Evolutionary conservation across 1,284 basidiomycete genomes (phyloP).

Genomic region (Cryptococcus sp.): DNA sequence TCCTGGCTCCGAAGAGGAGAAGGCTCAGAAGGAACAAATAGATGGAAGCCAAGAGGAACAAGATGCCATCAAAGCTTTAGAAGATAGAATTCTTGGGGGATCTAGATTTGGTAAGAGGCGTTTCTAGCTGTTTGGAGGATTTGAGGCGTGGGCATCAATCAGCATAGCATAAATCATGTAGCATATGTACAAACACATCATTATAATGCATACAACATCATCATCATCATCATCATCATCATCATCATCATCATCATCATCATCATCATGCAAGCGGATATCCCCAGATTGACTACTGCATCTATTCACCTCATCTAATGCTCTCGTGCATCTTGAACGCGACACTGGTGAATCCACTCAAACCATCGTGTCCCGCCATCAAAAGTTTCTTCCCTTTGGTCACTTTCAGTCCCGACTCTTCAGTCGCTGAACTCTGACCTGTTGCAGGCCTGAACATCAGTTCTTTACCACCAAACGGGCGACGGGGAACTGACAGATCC

Average conservation of each 20-base stretch:
- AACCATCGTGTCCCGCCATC: slow-evolving; percentile 42
- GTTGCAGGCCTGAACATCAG: neutral
- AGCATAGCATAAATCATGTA: too few relatives aligned
- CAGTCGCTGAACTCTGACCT: neutral
- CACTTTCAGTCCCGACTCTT: neutral
- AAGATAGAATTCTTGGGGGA: neutral
- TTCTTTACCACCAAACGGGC: neutral
- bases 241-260: neutral
- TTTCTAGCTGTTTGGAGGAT: too few relatives aligned
- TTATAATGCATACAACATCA: neutral
- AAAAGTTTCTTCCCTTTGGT: slow-evolving; percentile 27
- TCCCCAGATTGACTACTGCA: too few relatives aligned
- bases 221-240: neutral
- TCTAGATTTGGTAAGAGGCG: neutral
- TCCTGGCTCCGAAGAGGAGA: too few relatives aligned
- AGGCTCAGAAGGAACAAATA: too few relatives aligned
- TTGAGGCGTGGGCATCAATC: too few relatives aligned
- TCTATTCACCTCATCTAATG: slow-evolving; percentile 55
- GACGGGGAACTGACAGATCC: neutral
- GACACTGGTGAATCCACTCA: slow-evolving; percentile 55
- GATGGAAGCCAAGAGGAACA: neutral
- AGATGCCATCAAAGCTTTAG: neutral
- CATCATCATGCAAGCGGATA: neutral
- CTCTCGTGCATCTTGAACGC: slow-evolving; percentile 72
- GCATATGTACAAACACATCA: neutral